phyloP scores from a whole-genome alignment of 192 early-diverging fungal species.

The Coemansia sp. region DNA sequence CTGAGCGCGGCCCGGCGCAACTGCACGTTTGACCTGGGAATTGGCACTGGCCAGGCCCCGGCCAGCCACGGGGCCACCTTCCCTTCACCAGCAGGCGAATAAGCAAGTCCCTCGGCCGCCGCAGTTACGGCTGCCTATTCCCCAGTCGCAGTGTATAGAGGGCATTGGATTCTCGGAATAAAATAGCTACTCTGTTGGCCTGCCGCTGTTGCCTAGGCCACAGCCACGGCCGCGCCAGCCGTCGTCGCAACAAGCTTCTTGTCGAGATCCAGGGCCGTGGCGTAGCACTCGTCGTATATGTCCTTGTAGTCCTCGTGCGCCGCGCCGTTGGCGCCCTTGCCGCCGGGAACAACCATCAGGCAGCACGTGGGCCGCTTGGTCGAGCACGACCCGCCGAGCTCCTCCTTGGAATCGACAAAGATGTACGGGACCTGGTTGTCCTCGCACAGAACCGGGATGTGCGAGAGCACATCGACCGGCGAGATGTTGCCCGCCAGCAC shows the following conservation, averaged over 20 bases:
- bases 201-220: no score
- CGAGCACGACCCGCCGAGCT: constrained; percentile 84
- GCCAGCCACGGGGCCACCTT: no score
- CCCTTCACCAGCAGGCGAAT: no score
- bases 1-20: constrained; percentile 22
- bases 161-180: no score
- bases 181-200: no score
- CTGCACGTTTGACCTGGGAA: constrained; percentile 22
- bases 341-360: constrained; percentile 81
- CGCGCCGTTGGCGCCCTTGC: constrained; percentile 63
- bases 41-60: neutral
- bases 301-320: constrained; percentile 81
- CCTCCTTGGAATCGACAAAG: constrained; percentile 93
- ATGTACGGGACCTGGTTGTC: constrained; percentile 91
- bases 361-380: constrained; percentile 94
- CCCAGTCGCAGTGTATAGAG: no score
- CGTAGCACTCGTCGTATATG: constrained; percentile 73
- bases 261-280: constrained; percentile 73
- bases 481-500: constrained; percentile 95
- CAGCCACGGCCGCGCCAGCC: constrained; percentile 26
- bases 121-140: no score
- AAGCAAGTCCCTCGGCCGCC: no score
- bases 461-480: constrained; percentile 95
- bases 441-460: constrained; percentile 96
- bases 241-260: constrained; percentile 55